Base-by-base conservation (phyloP, 805 yeast species). In the Schwanniomyces yamadae region DNA sequence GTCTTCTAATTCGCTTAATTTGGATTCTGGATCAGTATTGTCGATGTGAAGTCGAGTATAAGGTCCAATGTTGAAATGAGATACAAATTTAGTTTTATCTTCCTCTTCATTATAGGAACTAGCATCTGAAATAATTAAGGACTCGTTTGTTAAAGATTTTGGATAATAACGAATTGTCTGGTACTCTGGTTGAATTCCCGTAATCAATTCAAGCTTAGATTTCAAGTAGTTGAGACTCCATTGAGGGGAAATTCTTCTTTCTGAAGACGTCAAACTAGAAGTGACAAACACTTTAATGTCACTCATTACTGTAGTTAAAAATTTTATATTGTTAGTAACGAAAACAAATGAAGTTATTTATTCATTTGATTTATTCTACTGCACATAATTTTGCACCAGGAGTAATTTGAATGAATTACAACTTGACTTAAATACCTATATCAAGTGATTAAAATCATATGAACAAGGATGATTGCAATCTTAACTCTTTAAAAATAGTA, bases 231-330 rank as follows among this genome's bases (percentile, higher is more conserved):
- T 57, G 11, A 84, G 36, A 0, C 76, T 56, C 90, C 91, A 84
- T 24, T 66, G 69, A 0, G 78, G 73, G 0, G 83, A 75, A 19
- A 87, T 59, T 27, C 84, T 61, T 36, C 90, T 61, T 51, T 84
- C 90, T 2, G 93, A 79, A 6, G 84, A 75, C 1, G 85, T 82
- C 47, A 80, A 61, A 16, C 69, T 70, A 2, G 93, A 82, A 1
- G 87, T 79, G 22, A 84, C 64, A 45, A 73, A 73, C 3, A 83
- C 65, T 12, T 64, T 68, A 31, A 83, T 63, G 46, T 81, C 72
- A 42, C 54, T 47, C 58, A 57, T 60, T n/a, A 14, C 15, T 16
- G 9, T 28, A 28, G 23, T n/a, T 16, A 10, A 17, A 7, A 11
- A n/a, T n/a, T n/a, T n/a, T n/a, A n/a, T n/a, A n/a, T n/a, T n/a